Percentiles rank a stretch among this genome's conserved stretches.
phyloP scores from a whole-genome alignment of 2,329 filamentous ascomycete genomes.

The Emericellopsis atlantica region DNA sequence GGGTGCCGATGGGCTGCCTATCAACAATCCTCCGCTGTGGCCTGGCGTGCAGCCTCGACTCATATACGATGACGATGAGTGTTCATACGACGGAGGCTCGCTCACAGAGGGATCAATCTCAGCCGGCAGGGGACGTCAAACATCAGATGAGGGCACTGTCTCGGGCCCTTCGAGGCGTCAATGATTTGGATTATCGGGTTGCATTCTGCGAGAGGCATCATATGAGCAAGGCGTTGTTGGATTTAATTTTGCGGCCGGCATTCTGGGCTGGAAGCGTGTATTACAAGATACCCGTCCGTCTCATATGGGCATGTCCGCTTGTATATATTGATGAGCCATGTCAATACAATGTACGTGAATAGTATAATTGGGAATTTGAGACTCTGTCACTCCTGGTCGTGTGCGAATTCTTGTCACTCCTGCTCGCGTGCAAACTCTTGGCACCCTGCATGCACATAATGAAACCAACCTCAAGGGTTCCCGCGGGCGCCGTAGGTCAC shows the following conservation, averaged over 20 bases:
- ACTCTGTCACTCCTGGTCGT: too few species aligned
- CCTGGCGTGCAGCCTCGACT: constrained; percentile 22
- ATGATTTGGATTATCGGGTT: background rate
- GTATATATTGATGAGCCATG: background rate
- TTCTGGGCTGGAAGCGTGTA: background rate
- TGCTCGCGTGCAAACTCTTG: too few species aligned
- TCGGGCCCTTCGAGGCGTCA: background rate
- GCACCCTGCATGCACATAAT: too few species aligned
- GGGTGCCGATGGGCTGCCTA: constrained; percentile 13
- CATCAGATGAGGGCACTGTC: background rate
- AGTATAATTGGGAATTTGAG: too few species aligned
- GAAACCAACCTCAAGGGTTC: too few species aligned
- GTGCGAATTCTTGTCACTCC: too few species aligned
- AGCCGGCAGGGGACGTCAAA: background rate
- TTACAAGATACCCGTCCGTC: background rate
- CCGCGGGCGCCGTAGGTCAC: too few species aligned
- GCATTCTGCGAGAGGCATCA: background rate
- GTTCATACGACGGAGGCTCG: constrained; percentile 14
- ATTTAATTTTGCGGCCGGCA: background rate
- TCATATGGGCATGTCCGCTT: background rate
- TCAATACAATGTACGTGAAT: too few species aligned
- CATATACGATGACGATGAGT: constrained; percentile 19
- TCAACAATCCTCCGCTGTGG: constrained; percentile 27
- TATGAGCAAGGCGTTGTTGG: background rate
- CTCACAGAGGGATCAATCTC: constrained; percentile 3